A percentile compares a stretch with the other conserved stretches of the same genome.
Conservation (phyloP, 2,329 filamentous ascomycete species). For the Thielaviopsis musarum region DNA sequence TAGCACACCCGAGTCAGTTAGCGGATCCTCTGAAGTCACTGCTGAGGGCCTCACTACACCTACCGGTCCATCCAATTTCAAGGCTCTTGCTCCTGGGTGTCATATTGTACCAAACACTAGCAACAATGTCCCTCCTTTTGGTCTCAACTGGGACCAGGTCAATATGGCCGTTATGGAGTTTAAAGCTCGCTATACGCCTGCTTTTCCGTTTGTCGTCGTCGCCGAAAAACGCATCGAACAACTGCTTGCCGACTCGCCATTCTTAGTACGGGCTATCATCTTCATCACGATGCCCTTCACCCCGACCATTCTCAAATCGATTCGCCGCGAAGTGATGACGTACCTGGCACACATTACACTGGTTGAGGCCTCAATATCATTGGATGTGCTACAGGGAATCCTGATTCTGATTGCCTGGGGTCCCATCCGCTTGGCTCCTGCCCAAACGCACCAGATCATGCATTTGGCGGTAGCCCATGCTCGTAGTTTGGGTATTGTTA, state of each 20-base stretch:
- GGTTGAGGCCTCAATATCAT: slow-evolving; percentile 22
- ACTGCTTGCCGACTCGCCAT: slow-evolving; percentile 21
- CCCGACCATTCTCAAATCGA: slow-evolving; percentile 20
- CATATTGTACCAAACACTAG: neutral
- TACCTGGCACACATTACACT: slow-evolving; percentile 27
- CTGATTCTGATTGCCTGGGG: slow-evolving; percentile 30
- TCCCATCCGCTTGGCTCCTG: slow-evolving; percentile 9
- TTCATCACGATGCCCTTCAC: slow-evolving; percentile 21
- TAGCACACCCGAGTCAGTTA: slow-evolving; percentile 9
- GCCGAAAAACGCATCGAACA: slow-evolving; percentile 18
- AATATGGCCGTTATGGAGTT: slow-evolving; percentile 21
- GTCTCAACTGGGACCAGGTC: slow-evolving; percentile 25
- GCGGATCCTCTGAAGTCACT: slow-evolving; percentile 6
- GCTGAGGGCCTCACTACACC: slow-evolving; percentile 3
- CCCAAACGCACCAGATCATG: slow-evolving; percentile 16
- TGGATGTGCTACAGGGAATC: slow-evolving; percentile 31
- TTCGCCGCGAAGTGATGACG: slow-evolving; percentile 24
- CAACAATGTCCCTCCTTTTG: slow-evolving; percentile 17
- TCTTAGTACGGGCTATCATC: slow-evolving; percentile 24
- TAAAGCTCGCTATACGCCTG: slow-evolving; percentile 18
- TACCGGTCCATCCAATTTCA: slow-evolving; percentile 2
- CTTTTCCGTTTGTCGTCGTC: slow-evolving; percentile 24
- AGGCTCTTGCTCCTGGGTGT: neutral
- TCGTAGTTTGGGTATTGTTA: slow-evolving; percentile 22
- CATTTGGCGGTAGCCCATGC: slow-evolving; percentile 26